These are phyloP conservation scores for Phialophora chinensis DNA, from an alignment of 2,329 filamentous ascomycete species.

Conservation along the genomic window DNA sequence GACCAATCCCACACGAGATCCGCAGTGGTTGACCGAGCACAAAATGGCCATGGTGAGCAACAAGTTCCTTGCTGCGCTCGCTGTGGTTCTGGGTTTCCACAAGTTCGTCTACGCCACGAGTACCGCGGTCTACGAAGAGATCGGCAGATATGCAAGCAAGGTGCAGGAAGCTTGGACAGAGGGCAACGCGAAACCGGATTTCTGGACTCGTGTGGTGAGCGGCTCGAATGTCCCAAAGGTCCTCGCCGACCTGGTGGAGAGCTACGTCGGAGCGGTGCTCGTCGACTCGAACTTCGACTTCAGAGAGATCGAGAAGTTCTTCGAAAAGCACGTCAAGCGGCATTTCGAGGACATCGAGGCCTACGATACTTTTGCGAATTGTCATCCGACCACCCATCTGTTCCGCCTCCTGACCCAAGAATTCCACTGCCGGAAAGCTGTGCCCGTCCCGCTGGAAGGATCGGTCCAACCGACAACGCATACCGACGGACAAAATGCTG, in stretches of 20 bases:
- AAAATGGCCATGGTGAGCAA: constrained; percentile 99
- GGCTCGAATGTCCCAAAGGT: constrained; percentile 53
- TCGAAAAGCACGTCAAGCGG: constrained; percentile 71
- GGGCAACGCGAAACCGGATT: constrained; percentile 47
- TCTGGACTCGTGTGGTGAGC: constrained; percentile 51
- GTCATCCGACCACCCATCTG: constrained; percentile 80
- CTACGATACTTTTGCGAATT: constrained; percentile 85
- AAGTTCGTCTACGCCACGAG: constrained; percentile 65
- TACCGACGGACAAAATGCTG: neutral
- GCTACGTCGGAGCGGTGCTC: constrained; percentile 87
- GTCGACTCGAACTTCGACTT: constrained; percentile 86
- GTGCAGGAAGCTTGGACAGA: constrained; percentile 54
- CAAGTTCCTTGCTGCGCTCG: constrained; percentile 84
- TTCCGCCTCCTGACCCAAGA: constrained; percentile 66
- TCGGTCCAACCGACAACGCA: constrained; percentile 5
- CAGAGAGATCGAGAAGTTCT: constrained; percentile 74
- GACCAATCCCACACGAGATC: constrained; percentile 77
- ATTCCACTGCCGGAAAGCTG: constrained; percentile 67
- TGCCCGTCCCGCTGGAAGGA: constrained; percentile 49
- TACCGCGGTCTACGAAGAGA: constrained; percentile 43
- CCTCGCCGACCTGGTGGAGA: constrained; percentile 85
- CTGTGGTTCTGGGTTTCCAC: constrained; percentile 78
- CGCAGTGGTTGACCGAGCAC: constrained; percentile 97
- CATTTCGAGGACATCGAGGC: constrained; percentile 86
- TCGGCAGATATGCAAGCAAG: constrained; percentile 50